Percentiles rank a stretch among this genome's conserved stretches.
phyloP scores from a whole-genome alignment of 2,329 filamentous ascomycete species.

The Passalora sequoiae region DNA sequence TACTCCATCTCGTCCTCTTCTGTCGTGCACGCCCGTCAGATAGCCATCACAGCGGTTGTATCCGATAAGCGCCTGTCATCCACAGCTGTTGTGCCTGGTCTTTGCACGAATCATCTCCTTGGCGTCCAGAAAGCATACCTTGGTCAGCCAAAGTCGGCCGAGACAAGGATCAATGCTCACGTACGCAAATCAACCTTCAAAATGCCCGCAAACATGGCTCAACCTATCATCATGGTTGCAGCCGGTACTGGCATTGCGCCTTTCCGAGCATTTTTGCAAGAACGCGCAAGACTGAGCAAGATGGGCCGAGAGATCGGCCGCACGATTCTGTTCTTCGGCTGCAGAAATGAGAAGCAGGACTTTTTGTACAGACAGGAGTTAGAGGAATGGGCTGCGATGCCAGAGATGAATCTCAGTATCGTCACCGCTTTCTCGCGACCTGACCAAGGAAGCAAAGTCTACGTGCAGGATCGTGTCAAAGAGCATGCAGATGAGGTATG shows the following conservation, averaged over 20 bases:
- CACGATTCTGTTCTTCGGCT: conserved; percentile 33
- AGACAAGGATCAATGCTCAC: conserved; percentile 31
- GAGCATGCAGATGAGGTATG: conserved; percentile 31
- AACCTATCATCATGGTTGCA: conserved; percentile 50
- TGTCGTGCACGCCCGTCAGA: conserved; percentile 25
- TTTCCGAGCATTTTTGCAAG: conserved; percentile 42
- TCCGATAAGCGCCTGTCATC: conserved; percentile 31
- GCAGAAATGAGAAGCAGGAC: conserved; percentile 22
- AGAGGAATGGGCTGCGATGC: conserved; percentile 13
- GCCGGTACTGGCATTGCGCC: conserved; percentile 50
- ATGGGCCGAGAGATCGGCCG: conserved; percentile 26
- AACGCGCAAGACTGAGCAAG: conserved; percentile 36
- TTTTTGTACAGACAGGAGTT: conserved; percentile 30
- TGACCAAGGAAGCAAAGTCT: conserved; percentile 25
- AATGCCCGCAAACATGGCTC: conserved; percentile 36
- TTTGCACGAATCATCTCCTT: conserved; percentile 25
- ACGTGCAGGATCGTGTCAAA: conserved; percentile 38
- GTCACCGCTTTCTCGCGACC: conserved; percentile 34
- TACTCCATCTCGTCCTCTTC: conserved; percentile 29
- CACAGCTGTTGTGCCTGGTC: conserved; percentile 17
- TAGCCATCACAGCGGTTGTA: conserved; percentile 58
- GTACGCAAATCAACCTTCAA: conserved; percentile 40
- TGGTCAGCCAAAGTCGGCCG: conserved; percentile 27
- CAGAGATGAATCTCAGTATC: conserved; percentile 26
- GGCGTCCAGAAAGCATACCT: conserved; percentile 35